A percentile compares a stretch with the other conserved stretches of the same genome.
These are phyloP conservation scores for Ceratocystis alfenasii DNA, from an alignment of 2,329 filamentous ascomycete genomes.

Conservation along the genomic window DNA sequence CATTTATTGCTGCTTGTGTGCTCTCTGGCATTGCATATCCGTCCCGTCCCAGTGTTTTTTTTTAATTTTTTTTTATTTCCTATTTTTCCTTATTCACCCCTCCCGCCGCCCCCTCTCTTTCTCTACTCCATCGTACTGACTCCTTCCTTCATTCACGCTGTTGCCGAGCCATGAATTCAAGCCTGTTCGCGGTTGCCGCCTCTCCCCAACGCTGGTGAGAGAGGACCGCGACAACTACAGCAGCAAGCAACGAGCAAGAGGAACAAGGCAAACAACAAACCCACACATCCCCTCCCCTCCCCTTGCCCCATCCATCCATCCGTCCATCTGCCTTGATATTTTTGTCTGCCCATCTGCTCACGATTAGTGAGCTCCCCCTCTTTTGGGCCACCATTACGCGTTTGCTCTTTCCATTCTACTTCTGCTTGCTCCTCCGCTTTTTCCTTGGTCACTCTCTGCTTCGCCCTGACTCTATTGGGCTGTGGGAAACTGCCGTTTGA, in stretches of 20 bases:
- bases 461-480: not conserved
- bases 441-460: not conserved
- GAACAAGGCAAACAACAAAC: not conserved
- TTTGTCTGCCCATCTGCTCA: not conserved
- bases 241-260: not conserved
- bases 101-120: not conserved
- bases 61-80: too few relatives aligned
- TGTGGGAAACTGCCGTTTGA: conserved; percentile 6
- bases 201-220: conserved; percentile 19
- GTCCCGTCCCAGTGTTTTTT: conserved; percentile 7
- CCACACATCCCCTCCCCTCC: not conserved
- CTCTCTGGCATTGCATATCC: not conserved
- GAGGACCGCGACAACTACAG: conserved; percentile 13
- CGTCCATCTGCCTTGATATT: not conserved
- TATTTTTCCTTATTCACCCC: not conserved
- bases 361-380: not conserved
- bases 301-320: not conserved
- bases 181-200: conserved; percentile 11
- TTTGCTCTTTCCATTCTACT: conserved; percentile 1
- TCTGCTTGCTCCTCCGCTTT: not conserved
- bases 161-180: conserved; percentile 18
- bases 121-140: not conserved
- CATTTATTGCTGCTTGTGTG: not conserved
- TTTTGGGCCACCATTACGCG: conserved; percentile 1
- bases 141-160: conserved; percentile 2